Base-by-base conservation (phyloP, 176 grass and related monocot species). In the Melocanna baccifera region DNA sequence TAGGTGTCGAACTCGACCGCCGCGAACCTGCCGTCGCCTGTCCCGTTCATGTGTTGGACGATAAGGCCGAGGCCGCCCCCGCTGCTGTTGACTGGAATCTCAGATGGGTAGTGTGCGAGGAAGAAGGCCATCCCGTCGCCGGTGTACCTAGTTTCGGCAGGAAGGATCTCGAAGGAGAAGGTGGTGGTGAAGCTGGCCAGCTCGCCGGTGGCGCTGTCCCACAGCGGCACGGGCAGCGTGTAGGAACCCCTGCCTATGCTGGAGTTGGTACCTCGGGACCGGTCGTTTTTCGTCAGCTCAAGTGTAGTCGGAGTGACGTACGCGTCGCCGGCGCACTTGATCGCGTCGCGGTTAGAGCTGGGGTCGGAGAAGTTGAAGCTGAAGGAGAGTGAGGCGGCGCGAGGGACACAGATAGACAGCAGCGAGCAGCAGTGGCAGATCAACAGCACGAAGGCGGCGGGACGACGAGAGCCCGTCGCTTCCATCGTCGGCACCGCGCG, bases 1-100 rank as follows among this genome's bases (percentile, higher is more conserved):
- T n/a, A n/a, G n/a, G n/a, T 93, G 53, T 93, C 87, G 45, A 93
- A 93, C 51, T 93, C 91, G 15, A 93, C 70, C 18, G 87, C 87
- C 39, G 89, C 78, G 20, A 75, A n/a, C 1, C 29, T 51, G 40
- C 18, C 43, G 0, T 79, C 47, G n/a, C 47, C 78, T 1, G 53
- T 78, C 7, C 61, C 81, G 25, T 32, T 36, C 34, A 36, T 0
- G 34, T 4, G 4, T n/a, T n/a, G 34, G 34, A 36, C 34, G n/a
- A n/a, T n/a, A 36, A 93, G 85, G 19, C 91, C 88, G 3, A 93
- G 6, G 14, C 2, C 1, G 0, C 7, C 25, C n/a, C 71, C 90
- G 3, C 4, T 0, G 43, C 50, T 52, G 23, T 56, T 19, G 20
- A 0, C 0, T 14, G 55, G 51, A 45, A 43, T 52, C 70, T 0